Conservation (phyloP, 2,329 filamentous ascomycete species). For the Pestalotiopsis sp. region DNA sequence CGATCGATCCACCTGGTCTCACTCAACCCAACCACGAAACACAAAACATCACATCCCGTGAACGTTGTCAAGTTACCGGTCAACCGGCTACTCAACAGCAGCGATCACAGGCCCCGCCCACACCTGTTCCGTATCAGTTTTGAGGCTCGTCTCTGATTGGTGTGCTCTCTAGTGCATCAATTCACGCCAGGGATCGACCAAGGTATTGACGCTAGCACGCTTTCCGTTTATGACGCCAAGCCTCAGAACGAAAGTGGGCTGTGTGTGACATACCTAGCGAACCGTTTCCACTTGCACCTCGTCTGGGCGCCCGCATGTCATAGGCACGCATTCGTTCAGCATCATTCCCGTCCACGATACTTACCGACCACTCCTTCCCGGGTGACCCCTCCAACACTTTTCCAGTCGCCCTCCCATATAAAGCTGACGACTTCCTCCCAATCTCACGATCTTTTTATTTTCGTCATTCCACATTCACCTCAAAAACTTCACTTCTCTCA, state of each 20-base stretch:
- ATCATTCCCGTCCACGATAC: neutral
- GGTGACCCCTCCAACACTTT: constrained; percentile 7
- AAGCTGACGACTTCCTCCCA: constrained; percentile 4
- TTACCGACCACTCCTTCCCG: neutral
- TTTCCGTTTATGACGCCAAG: constrained; percentile 15
- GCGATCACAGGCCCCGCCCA: constrained; percentile 4
- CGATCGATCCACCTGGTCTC: neutral
- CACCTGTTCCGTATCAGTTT: constrained; percentile 7
- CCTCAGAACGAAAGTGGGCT: constrained; percentile 6
- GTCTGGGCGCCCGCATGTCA: constrained; percentile 9
- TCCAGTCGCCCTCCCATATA: constrained; percentile 8
- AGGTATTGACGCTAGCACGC: neutral
- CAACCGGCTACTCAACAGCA: neutral
- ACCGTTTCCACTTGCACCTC: constrained; percentile 13
- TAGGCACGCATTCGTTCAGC: neutral
- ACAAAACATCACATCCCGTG: neutral
- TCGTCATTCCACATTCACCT: neutral
- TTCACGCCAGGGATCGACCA: constrained; percentile 2
- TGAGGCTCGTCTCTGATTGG: neutral
- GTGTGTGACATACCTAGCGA: neutral
- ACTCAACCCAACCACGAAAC: neutral
- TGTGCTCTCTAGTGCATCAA: neutral
- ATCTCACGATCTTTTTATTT: constrained; percentile 7
- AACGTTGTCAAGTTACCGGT: neutral
- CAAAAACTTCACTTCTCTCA: neutral